Conservation (phyloP, 805 yeast genomes). For the Kazachstania kunashirensis region DNA sequence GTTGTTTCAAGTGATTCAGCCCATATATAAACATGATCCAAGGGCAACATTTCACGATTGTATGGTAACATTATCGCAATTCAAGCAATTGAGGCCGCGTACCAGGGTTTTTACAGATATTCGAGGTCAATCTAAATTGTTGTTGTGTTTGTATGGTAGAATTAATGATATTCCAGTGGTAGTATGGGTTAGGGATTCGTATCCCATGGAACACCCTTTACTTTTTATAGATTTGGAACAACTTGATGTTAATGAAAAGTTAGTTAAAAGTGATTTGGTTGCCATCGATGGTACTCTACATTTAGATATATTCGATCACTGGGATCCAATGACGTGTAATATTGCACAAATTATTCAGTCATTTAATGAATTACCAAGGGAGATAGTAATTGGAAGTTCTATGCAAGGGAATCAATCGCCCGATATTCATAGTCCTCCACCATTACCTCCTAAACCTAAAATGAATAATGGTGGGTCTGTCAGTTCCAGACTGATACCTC, state of each 20-base stretch:
- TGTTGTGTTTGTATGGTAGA: constrained; percentile 57
- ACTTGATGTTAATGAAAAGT: constrained; percentile 34
- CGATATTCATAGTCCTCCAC: constrained; percentile 2
- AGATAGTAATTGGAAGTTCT: background rate
- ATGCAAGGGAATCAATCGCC: background rate
- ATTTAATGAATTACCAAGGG: background rate
- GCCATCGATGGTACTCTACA: constrained; percentile 65
- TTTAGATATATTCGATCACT: constrained; percentile 55
- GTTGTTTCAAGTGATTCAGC: constrained; percentile 6
- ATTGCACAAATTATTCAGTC: background rate
- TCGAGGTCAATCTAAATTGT: constrained; percentile 48
- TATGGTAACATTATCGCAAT: constrained; percentile 37
- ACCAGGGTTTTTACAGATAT: constrained; percentile 54
- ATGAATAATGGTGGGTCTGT: no score
- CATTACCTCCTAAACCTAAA: constrained; percentile 9
- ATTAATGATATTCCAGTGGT: constrained; percentile 45
- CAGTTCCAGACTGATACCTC: constrained; percentile 5
- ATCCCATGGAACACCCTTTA: constrained; percentile 63
- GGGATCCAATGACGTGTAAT: constrained; percentile 34
- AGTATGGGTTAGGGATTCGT: constrained; percentile 67
- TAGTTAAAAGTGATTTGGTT: constrained; percentile 54
- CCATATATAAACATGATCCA: constrained; percentile 45
- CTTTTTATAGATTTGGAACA: constrained; percentile 45
- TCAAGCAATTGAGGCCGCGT: constrained; percentile 49
- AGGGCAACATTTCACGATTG: constrained; percentile 54